Evolutionary conservation across 2,329 filamentous ascomycete species (phyloP).

Genomic region (Neopestalotiopsis sp.): DNA sequence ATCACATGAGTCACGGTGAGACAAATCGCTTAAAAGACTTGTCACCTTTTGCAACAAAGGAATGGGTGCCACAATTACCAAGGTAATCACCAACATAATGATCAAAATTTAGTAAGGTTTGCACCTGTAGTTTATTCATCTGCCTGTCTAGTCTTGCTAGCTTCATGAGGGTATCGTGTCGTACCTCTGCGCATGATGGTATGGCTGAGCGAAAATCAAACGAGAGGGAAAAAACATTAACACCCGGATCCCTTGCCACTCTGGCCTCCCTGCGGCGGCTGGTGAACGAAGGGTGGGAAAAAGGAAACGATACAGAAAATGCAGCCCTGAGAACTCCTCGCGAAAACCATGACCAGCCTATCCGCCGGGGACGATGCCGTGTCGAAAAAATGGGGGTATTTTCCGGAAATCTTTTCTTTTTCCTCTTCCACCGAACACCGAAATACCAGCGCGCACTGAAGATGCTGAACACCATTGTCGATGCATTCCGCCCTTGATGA

Average conservation of each 20-base stretch:
- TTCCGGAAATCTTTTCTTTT: constrained; percentile 8
- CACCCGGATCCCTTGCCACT: background rate
- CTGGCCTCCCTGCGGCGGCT: background rate
- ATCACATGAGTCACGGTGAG: too few relatives aligned
- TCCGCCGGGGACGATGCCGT: constrained; percentile 15
- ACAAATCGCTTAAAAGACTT: too few relatives aligned
- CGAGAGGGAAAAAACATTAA: background rate
- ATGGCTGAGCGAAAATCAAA: background rate
- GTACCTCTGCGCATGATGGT: background rate
- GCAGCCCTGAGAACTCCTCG: background rate
- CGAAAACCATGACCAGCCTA: background rate
- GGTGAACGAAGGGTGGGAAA: background rate
- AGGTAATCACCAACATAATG: too few relatives aligned
- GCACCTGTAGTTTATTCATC: too few relatives aligned
- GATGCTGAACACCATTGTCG: background rate
- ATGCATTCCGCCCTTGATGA: background rate
- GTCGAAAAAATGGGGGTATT: background rate
- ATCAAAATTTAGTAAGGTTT: too few relatives aligned
- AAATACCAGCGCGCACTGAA: background rate
- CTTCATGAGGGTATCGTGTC: background rate
- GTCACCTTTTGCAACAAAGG: too few relatives aligned
- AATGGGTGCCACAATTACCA: too few relatives aligned
- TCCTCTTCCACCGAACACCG: constrained; percentile 8
- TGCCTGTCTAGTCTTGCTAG: too few relatives aligned
- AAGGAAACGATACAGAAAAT: background rate